Conservation (phyloP, 805 yeast species). For the Ogataea methanolica region DNA sequence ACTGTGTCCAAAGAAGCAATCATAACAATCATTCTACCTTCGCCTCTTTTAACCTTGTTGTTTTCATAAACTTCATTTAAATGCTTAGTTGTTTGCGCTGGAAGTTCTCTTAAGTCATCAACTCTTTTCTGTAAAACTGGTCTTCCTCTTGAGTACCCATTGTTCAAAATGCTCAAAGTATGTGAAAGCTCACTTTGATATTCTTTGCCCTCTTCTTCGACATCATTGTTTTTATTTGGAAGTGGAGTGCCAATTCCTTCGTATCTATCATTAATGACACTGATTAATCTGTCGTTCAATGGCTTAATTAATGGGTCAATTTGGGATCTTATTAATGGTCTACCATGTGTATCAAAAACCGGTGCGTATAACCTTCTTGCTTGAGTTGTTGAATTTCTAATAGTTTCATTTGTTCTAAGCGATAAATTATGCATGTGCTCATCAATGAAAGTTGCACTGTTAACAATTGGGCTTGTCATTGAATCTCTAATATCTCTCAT, state of each 20-base stretch:
- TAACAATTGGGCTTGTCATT: conserved; percentile 47
- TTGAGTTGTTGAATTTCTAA: conserved; percentile 34
- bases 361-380: conserved; percentile 47
- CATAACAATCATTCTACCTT: conserved; percentile 26
- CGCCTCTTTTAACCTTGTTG: conserved; percentile 36
- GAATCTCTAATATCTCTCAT: conserved; percentile 44
- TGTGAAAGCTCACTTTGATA: conserved; percentile 53
- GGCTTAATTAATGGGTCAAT: conserved; percentile 63
- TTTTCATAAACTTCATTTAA: conserved; percentile 35
- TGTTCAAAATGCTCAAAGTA: conserved; percentile 38
- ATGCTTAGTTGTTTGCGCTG: conserved; percentile 33
- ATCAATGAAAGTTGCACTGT: conserved; percentile 33
- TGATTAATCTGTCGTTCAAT: conserved; percentile 49
- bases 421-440: conserved; percentile 29
- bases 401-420: conserved; percentile 27
- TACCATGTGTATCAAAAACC: conserved; percentile 54
- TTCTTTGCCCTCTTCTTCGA: conserved; percentile 28
- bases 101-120: conserved; percentile 27
- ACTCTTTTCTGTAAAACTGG: conserved; percentile 31
- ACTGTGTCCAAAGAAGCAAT: conserved; percentile 31
- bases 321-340: conserved; percentile 57
- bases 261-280: conserved; percentile 29
- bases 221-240: conserved; percentile 26
- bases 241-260: conserved; percentile 29
- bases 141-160: conserved; percentile 34